Evolutionary conservation across 805 yeast genomes (phyloP).

Genomic region (Candida ficus): DNA sequence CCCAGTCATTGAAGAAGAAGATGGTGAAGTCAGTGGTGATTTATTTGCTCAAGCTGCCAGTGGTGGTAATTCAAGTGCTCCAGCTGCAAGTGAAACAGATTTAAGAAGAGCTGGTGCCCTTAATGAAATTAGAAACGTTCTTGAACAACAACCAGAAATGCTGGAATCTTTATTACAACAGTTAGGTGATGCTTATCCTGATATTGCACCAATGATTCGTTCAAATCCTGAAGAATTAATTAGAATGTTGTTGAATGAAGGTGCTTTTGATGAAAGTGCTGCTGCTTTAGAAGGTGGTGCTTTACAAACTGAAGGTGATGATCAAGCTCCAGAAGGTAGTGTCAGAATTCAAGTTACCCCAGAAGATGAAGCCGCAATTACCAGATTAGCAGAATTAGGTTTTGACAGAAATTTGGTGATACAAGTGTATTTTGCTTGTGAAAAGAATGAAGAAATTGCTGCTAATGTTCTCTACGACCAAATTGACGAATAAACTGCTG

Average conservation of each 20-base stretch:
- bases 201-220: slow-evolving; percentile 72
- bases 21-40: slow-evolving; percentile 9
- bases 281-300: slow-evolving; percentile 35
- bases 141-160: slow-evolving; percentile 83
- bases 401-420: slow-evolving; percentile 83
- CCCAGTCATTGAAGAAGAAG: slow-evolving; percentile 24
- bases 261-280: slow-evolving; percentile 18
- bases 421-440: slow-evolving; percentile 96
- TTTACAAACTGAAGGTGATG: slow-evolving; percentile 33
- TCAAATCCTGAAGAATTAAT: slow-evolving; percentile 87
- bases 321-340: slow-evolving; percentile 28
- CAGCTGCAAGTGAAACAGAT: slow-evolving; percentile 12
- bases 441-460: slow-evolving; percentile 93
- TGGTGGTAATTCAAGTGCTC: slow-evolving; percentile 19
- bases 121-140: slow-evolving; percentile 64
- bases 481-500: slow-evolving; percentile 23
- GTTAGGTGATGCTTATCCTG: slow-evolving; percentile 77
- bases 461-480: slow-evolving; percentile 80
- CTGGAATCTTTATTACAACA: slow-evolving; percentile 80
- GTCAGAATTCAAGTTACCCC: slow-evolving; percentile 60
- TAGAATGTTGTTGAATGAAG: slow-evolving; percentile 57
- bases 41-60: slow-evolving; percentile 40
- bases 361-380: slow-evolving; percentile 86
- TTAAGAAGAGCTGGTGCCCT: slow-evolving; percentile 22
- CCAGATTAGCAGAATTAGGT: slow-evolving; percentile 86